Evolutionary conservation across 345 rosid species (phyloP).

Genomic region (Sisymbrium altissimum): DNA sequence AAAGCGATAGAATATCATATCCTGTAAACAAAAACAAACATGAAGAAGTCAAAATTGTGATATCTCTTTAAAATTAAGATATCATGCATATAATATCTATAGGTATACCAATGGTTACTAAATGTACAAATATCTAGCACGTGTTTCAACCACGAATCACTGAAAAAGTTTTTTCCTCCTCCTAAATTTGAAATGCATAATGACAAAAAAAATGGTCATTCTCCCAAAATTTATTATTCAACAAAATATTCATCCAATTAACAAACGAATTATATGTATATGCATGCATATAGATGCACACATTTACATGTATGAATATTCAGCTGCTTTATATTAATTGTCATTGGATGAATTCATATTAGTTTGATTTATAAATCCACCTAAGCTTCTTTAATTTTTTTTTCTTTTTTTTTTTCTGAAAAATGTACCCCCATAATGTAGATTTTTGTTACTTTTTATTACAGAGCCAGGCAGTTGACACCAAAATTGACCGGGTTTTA

Average conservation of each 20-base stretch:
- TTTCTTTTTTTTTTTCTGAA: too few species aligned
- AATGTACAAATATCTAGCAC: slow-evolving; percentile 17
- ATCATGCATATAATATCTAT: neutral
- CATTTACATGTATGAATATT: too few species aligned
- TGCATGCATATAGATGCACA: neutral
- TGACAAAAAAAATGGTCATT: neutral
- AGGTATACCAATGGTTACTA: neutral
- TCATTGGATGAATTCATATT: too few species aligned
- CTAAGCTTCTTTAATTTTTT: too few species aligned
- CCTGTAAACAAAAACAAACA: neutral
- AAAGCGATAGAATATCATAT: neutral
- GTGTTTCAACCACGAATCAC: slow-evolving; percentile 13
- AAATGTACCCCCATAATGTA: too few species aligned
- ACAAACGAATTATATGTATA: neutral
- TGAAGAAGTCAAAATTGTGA: neutral
- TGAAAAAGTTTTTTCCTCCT: neutral
- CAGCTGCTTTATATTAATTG: too few species aligned
- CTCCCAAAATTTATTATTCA: neutral
- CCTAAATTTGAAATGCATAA: neutral
- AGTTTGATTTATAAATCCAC: neutral
- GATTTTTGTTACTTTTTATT: neutral
- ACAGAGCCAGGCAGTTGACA: neutral
- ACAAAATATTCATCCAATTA: neutral
- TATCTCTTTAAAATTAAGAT: neutral
- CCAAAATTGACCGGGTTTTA: neutral